Conservation (phyloP, 139 green algal species). For the Chlamydomonas applanata region DNA sequence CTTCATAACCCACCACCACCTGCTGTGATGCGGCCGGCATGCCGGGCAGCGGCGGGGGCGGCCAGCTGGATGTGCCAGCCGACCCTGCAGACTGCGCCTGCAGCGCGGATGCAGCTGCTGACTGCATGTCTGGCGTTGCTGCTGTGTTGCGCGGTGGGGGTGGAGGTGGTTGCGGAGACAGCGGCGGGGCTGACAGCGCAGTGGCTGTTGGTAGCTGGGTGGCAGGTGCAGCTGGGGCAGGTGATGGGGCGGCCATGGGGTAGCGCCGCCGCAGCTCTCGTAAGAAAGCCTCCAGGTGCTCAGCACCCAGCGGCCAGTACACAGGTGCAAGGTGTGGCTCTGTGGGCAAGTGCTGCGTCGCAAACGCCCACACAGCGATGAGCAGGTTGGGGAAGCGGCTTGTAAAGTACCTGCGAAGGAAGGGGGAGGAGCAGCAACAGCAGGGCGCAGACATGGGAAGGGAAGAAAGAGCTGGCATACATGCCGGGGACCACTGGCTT, state of each 20-base stretch:
- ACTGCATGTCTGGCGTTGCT: neutral
- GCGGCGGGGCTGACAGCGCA: too few species aligned
- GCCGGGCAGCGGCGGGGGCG: neutral
- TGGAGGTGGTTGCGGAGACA: neutral
- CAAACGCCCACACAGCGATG: constrained; percentile 80
- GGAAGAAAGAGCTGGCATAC: too few species aligned
- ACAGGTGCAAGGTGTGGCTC: constrained; percentile 45
- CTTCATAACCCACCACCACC: constrained; percentile 44
- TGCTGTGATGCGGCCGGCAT: neutral
- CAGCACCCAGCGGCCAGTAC: constrained; percentile 49
- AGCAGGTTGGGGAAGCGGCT: constrained; percentile 84
- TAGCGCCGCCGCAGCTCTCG: neutral
- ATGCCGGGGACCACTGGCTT: too few species aligned
- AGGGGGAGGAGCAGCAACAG: constrained; percentile 8
- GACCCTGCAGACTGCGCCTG: neutral
- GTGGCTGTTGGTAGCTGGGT: neutral
- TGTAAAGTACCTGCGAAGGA: constrained; percentile 71
- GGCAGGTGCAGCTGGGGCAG: neutral
- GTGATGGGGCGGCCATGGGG: neutral
- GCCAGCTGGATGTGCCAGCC: neutral
- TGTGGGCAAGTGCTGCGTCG: constrained; percentile 55
- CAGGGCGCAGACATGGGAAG: too few species aligned
- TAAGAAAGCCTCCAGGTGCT: neutral
- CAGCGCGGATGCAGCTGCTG: neutral
- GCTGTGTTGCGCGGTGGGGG: neutral